These are phyloP conservation scores for Alternaria postmessia DNA, from an alignment of 2,329 filamentous ascomycete species.

Conservation along the genomic window DNA sequence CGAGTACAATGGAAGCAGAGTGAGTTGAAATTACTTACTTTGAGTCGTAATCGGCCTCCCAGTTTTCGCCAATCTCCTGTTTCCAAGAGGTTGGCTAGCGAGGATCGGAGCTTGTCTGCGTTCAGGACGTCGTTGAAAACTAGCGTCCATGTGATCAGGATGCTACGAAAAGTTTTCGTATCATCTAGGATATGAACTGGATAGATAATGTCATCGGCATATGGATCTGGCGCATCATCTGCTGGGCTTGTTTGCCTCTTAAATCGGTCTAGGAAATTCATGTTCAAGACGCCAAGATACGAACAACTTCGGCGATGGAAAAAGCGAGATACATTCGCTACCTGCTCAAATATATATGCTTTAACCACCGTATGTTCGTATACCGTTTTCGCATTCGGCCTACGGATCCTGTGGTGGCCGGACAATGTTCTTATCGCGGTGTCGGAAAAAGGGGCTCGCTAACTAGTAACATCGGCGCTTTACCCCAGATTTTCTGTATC, in stretches of 20 bases:
- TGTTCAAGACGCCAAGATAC: neutral
- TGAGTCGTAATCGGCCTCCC: neutral
- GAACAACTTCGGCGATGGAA: neutral
- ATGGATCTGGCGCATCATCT: neutral
- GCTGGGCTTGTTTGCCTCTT: neutral
- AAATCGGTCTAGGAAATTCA: neutral
- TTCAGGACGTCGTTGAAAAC: slow-evolving; percentile 60
- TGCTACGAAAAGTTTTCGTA: slow-evolving; percentile 22
- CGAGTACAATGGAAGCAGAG: too few species aligned
- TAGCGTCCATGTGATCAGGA: slow-evolving; percentile 41
- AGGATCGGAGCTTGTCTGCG: slow-evolving; percentile 45
- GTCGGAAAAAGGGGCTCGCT: neutral
- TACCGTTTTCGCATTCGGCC: neutral
- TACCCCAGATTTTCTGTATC: neutral
- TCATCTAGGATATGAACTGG: slow-evolving; percentile 32
- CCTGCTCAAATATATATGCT: neutral
- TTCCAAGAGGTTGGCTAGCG: slow-evolving; percentile 37
- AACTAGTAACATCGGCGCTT: neutral
- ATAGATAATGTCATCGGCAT: slow-evolving; percentile 22
- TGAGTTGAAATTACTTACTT: neutral
- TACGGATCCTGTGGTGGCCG: neutral
- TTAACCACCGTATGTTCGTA: neutral
- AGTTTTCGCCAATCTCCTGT: neutral
- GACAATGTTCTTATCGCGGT: neutral
- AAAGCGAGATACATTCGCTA: neutral